phyloP scores from a whole-genome alignment of 192 early-diverging fungal species.

The Dimargaris cristalligena region DNA sequence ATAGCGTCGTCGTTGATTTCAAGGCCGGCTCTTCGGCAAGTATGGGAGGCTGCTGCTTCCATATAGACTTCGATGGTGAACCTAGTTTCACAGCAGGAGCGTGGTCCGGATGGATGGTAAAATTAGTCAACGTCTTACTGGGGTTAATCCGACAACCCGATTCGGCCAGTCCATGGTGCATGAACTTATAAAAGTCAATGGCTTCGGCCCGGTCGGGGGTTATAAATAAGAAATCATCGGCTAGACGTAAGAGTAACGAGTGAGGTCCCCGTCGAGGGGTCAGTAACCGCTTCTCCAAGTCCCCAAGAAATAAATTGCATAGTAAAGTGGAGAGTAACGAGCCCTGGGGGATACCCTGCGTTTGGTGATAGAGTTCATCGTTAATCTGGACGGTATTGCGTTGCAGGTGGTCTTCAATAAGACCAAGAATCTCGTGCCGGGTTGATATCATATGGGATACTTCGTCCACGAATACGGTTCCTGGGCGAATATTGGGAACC shows the following conservation, averaged over 20 bases:
- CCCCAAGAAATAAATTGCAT: constrained; percentile 74
- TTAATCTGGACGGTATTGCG: constrained; percentile 50
- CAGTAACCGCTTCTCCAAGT: constrained; percentile 45
- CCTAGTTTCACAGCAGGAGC: constrained; percentile 13
- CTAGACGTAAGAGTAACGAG: constrained; percentile 52
- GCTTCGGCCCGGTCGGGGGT: constrained; percentile 35
- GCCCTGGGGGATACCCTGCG: constrained; percentile 78
- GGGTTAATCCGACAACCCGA: constrained; percentile 65
- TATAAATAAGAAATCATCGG: constrained; percentile 76
- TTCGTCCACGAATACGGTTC: constrained; percentile 52
- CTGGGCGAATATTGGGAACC: not conserved
- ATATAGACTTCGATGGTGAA: constrained; percentile 3
- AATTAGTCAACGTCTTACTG: constrained; percentile 64
- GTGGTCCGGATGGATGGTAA: constrained; percentile 31
- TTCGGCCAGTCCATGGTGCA: constrained; percentile 40
- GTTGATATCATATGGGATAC: constrained; percentile 37
- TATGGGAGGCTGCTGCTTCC: constrained; percentile 10
- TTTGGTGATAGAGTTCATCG: constrained; percentile 43
- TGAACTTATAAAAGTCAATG: constrained; percentile 30
- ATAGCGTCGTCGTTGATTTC: not conserved
- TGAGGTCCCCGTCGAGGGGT: constrained; percentile 20
- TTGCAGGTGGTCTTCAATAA: constrained; percentile 44
- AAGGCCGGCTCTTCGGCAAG: no score
- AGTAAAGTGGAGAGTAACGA: constrained; percentile 70
- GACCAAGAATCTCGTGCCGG: constrained; percentile 22